Base-by-base conservation (phyloP, 139 green algal genomes). In the Haematococcus sp. region DNA sequence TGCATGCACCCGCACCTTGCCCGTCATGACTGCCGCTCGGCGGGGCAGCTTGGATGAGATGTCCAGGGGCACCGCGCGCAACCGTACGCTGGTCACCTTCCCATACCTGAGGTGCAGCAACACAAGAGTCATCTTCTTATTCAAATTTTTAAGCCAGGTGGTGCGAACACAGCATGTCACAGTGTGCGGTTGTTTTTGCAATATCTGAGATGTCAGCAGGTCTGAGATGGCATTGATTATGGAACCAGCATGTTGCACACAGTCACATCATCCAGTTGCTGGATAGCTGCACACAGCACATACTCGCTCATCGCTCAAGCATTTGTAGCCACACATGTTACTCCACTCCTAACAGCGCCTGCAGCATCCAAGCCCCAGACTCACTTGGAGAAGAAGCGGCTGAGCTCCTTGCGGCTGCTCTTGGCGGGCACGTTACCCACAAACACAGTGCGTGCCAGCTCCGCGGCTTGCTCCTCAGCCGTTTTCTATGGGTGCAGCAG, bases 401-500 rank as follows among this genome's bases (percentile, higher is more conserved):
- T 84, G 20, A 98, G 52, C 23, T 55, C 27, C 70, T 93, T 94
- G 7, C 44, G 55, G 51, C 80, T 91, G 22, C 77, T 81, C 4
- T 54, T 74, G 23, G 76, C 69, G 1, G 93, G 90, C 74, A 98
- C 70, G 78, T 98, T 98, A 68, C 94, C 94, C 19, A 98, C 91
- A 83, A 97, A 98, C 22, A 97, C 71, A 4, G 94, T 98, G 34
- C 92, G 81, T 0, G 22, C 43, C 43, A 95, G 83, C 63, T 84
- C 81, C 63, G 84, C 83, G 4, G 82, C 76, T 46, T 91, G 70
- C 69, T 88, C 75, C 58, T 81, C 79, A 7, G 56, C 55, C 1
- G 59, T 76, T 49, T 49, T 49, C 40, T 49, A 11, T 49, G 40
- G 7, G 40, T 49, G 40, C 11, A 11, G n/a, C n/a, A 49, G 40